Percentiles rank a stretch among this genome's conserved stretches.
phyloP scores from a whole-genome alignment of 208 protist genomes.

The Crithidia brevicula region DNA sequence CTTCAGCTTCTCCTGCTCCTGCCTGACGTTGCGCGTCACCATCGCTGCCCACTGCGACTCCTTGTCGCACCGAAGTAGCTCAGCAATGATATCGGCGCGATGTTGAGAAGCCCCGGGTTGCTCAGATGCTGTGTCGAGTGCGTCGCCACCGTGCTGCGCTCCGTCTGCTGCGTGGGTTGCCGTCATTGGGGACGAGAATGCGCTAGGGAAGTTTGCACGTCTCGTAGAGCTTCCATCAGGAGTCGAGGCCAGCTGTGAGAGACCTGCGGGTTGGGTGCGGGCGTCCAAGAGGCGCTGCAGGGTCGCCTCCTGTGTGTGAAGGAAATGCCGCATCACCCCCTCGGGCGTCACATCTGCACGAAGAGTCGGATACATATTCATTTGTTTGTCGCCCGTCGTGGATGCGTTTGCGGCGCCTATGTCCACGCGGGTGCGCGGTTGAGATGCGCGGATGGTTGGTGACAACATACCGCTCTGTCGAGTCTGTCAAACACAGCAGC shows the following conservation, averaged over 20 bases:
- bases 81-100: conserved; percentile 14
- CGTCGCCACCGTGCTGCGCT: too few species aligned
- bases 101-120: too few species aligned
- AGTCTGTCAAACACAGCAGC: neutral
- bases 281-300: conserved; percentile 23
- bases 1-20: conserved; percentile 30
- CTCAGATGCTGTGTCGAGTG: too few species aligned
- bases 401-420: too few species aligned
- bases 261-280: too few species aligned
- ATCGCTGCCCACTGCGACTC: conserved; percentile 30
- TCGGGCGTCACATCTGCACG: neutral
- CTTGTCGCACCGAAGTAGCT: conserved; percentile 19
- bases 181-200: neutral
- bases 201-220: neutral
- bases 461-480: too few species aligned
- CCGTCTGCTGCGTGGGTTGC: too few species aligned
- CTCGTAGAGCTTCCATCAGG: neutral
- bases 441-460: neutral
- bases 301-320: conserved; percentile 42
- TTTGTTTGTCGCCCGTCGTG: too few species aligned
- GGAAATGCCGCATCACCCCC: conserved; percentile 34
- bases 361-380: too few species aligned
- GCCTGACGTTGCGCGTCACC: conserved; percentile 25
- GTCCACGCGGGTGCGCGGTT: neutral
- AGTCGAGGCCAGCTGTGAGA: too few species aligned